Conservation (phyloP, 805 yeast genomes). For the Candida qinlingensis region DNA sequence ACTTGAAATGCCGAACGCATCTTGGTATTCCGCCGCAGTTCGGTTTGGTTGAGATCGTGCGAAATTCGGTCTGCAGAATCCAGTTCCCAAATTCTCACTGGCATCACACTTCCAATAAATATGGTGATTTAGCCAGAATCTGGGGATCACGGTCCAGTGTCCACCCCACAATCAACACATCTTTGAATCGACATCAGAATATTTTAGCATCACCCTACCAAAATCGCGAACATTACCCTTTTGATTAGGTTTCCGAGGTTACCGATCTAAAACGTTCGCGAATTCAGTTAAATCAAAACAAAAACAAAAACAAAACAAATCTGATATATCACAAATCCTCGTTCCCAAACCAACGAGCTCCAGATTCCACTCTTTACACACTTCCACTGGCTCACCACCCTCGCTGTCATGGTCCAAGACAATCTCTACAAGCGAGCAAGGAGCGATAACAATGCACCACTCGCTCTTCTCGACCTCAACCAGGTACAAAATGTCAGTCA, state of each 20-base stretch:
- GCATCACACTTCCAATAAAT: too few species aligned
- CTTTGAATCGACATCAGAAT: too few species aligned
- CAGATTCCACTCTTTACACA: background rate
- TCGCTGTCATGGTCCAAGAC: slow-evolving; percentile 21
- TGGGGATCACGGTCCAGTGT: too few species aligned
- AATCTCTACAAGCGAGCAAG: slow-evolving; percentile 17
- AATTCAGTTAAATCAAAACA: slow-evolving; percentile 1
- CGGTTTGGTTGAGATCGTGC: too few species aligned
- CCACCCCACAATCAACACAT: too few species aligned
- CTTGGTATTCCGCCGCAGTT: too few species aligned
- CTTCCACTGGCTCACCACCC: background rate
- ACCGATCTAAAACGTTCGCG: background rate
- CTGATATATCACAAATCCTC: background rate
- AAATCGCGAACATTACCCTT: too few species aligned
- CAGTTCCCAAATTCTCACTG: too few species aligned
- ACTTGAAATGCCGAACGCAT: too few species aligned
- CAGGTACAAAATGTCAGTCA: slow-evolving; percentile 22
- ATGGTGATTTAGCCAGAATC: too few species aligned
- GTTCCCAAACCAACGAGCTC: background rate
- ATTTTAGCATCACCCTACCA: too few species aligned
- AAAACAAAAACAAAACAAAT: slow-evolving; percentile 4
- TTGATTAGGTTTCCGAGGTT: slow-evolving; percentile 1
- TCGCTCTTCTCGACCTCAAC: slow-evolving; percentile 22
- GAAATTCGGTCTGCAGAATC: too few species aligned
- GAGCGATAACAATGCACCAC: slow-evolving; percentile 16